Base-by-base conservation (phyloP, 768 basidiomycete species). In the Termitomyces sp. region DNA sequence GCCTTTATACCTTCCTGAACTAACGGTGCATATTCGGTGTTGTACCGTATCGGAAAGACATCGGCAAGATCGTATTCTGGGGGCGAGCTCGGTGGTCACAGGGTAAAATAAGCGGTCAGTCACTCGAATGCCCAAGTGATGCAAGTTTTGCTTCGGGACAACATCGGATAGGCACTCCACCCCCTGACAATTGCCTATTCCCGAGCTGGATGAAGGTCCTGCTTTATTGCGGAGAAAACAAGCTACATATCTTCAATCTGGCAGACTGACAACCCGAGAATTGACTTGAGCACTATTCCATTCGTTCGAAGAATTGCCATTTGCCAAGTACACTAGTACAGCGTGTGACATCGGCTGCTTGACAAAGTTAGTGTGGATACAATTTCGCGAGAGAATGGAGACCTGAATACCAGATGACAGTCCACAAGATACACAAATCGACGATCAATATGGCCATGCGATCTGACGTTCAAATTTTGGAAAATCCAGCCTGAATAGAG, bases 21-120 rank as follows among this genome's bases (percentile, higher is more conserved):
- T 45, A 59, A 58, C 56, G 58, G 48, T 28, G 50, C 57, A 70
- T 75, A 72, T 72, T 61, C 74, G 73, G 74, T 52, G 63, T 72
- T 73, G 68, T 62, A 63, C 70, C 71, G 48, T 58, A 27, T 45
- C 67, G 67, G 67, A 66, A 64, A 64, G 58, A 64, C 65, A 51
- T 68, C 67, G 67, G 67, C 57, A 64, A 43, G 34, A 59, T 41
- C 27, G 19, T 21, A 48, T 42, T 37, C 43, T 44, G 44, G 12
- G 44, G 45, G 19, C 49, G 42, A 37, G 28, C 17, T 40, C 34
- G 46, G 52, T 47, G 63, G 64, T 70, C 69, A 71, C 68, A 68
- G 65, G 70, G 64, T 59, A 16, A 47, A 59, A 43, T 28, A 60
- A 67, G 69, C 68, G 68, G 64, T 64, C 64, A 65, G 63, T 47